A percentile compares a stretch with the other conserved stretches of the same genome.
Evolutionary conservation across 2,329 filamentous ascomycete genomes (phyloP).

Genomic region (Pestalotiopsis sp.): DNA sequence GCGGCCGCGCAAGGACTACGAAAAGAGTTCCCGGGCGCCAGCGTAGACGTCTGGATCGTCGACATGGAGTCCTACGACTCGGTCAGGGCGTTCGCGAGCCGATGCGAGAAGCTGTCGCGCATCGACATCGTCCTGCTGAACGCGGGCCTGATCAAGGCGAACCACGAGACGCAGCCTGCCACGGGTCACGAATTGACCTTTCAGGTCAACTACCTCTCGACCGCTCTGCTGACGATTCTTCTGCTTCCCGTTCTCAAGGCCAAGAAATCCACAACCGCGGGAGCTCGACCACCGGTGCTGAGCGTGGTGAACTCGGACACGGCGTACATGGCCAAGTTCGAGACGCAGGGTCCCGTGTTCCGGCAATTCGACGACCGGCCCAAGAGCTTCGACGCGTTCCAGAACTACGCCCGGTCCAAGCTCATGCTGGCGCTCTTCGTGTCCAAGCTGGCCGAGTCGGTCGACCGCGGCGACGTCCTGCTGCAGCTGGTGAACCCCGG

Average conservation of each 20-base stretch:
- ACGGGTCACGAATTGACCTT: constrained; percentile 42
- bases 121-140: constrained; percentile 50
- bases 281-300: constrained; percentile 19
- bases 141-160: constrained; percentile 35
- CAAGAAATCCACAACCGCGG: constrained; percentile 9
- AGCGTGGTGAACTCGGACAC: constrained; percentile 30
- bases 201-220: constrained; percentile 43
- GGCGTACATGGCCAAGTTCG: constrained; percentile 17
- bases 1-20: constrained; percentile 36
- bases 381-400: constrained; percentile 13
- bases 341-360: constrained; percentile 20
- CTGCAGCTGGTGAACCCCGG: background rate
- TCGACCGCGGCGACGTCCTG: background rate
- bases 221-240: constrained; percentile 32
- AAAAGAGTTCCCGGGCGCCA: constrained; percentile 27
- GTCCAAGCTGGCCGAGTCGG: constrained; percentile 5
- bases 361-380: constrained; percentile 14
- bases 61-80: constrained; percentile 47
- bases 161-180: constrained; percentile 22
- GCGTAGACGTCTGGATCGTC: constrained; percentile 45
- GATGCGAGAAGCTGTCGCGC: constrained; percentile 33
- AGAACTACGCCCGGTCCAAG: constrained; percentile 25
- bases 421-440: background rate
- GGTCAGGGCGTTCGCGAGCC: constrained; percentile 38
- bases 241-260: constrained; percentile 31